Percentiles rank a stretch among this genome's conserved stretches.
Evolutionary conservation across 805 yeast species (phyloP).

Genomic region (Candida caryicola): DNA sequence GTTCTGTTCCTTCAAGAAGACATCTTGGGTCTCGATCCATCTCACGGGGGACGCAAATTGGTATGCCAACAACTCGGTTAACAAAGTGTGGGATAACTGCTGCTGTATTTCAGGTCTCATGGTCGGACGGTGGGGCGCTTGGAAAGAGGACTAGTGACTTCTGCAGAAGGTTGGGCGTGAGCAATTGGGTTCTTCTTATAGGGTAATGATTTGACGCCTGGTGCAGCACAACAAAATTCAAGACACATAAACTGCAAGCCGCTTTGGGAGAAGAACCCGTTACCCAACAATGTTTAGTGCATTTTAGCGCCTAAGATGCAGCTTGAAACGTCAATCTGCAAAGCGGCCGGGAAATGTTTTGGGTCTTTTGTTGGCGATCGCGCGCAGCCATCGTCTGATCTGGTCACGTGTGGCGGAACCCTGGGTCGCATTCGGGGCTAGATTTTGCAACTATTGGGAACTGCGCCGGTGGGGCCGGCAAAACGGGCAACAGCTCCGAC

Average conservation of each 20-base stretch:
- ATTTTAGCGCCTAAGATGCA: too few species aligned
- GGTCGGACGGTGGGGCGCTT: slow-evolving; percentile 5
- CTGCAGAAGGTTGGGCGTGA: too few species aligned
- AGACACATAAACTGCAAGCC: too few species aligned
- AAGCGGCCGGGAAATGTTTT: neutral
- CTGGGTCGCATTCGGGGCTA: too few species aligned
- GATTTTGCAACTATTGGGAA: too few species aligned
- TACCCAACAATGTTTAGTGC: neutral
- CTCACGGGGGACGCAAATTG: slow-evolving; percentile 99
- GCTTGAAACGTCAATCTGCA: too few species aligned
- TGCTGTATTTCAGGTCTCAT: slow-evolving; percentile 97
- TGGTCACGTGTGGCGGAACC: neutral
- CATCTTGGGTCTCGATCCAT: slow-evolving; percentile 99
- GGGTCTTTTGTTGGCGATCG: neutral
- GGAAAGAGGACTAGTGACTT: neutral
- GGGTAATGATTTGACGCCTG: too few species aligned
- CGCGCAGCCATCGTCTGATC: neutral
- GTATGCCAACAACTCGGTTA: slow-evolving; percentile 95
- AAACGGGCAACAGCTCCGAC: too few species aligned
- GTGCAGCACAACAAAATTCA: neutral
- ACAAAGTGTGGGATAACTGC: slow-evolving; percentile 90
- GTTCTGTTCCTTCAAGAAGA: slow-evolving; percentile 87
- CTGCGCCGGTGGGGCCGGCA: too few species aligned
- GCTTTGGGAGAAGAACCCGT: too few species aligned
- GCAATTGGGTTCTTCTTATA: too few species aligned